Evolutionary conservation across 1,284 basidiomycete species (phyloP).

Genomic region (Irpex sp.): DNA sequence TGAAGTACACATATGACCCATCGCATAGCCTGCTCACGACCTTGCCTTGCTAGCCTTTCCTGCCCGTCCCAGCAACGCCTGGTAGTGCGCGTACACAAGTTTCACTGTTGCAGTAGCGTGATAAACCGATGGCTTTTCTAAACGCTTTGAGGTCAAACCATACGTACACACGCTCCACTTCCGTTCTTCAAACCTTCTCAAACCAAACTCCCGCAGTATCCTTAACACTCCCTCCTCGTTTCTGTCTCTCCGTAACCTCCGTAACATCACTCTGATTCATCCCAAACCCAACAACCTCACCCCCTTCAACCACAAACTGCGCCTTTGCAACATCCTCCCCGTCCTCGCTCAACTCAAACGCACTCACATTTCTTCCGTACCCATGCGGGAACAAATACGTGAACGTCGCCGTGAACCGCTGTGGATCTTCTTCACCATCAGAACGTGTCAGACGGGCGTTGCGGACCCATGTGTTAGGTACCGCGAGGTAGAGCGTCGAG

Average conservation of each 20-base stretch:
- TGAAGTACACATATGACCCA: too few relatives aligned
- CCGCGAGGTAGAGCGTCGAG: conserved; percentile 11
- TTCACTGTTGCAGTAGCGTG: too few relatives aligned
- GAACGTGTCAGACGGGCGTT: conserved; percentile 15
- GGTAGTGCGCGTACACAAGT: too few relatives aligned
- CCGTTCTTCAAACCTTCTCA: conserved; percentile 1
- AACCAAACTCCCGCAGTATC: conserved; percentile 25
- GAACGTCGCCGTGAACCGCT: not conserved
- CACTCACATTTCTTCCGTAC: not conserved
- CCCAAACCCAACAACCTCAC: conserved; percentile 15
- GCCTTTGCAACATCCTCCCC: not conserved
- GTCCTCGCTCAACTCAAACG: conserved; percentile 11
- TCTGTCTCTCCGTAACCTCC: conserved; percentile 12
- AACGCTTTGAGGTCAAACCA: not conserved
- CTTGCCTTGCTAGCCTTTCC: too few relatives aligned
- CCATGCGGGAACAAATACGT: not conserved
- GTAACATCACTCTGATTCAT: conserved; percentile 12
- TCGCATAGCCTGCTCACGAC: too few relatives aligned
- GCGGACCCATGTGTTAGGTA: conserved; percentile 14
- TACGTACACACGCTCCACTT: not conserved
- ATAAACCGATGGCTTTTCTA: too few relatives aligned
- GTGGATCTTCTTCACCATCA: too few relatives aligned
- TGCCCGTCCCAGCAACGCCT: too few relatives aligned
- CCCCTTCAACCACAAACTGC: not conserved
- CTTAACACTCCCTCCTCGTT: conserved; percentile 10